Percentiles rank a stretch among this genome's conserved stretches.
phyloP scores from a whole-genome alignment of 768 basidiomycete genomes.

The Agaricus bisporus region DNA sequence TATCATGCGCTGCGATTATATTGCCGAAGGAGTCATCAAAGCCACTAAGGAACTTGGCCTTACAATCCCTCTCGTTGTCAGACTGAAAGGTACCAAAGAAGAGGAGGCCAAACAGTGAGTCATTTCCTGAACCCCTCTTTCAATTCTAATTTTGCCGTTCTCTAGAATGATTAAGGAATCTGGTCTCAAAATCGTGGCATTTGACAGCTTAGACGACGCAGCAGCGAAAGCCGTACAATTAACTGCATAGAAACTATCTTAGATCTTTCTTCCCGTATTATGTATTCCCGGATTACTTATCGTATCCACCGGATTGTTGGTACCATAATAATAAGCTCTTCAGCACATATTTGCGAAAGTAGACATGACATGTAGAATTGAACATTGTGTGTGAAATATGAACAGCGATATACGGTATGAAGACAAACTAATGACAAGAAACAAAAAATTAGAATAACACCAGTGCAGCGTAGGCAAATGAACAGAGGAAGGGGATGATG shows the following conservation, averaged over 20 bases:
- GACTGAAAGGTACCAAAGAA: slow-evolving; percentile 97
- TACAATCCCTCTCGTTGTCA: slow-evolving; percentile 83
- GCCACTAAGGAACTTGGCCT: slow-evolving; percentile 89
- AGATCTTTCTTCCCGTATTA: slow-evolving; percentile 11
- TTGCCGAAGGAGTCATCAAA: slow-evolving; percentile 97
- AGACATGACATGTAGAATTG: background rate
- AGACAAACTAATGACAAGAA: slow-evolving; percentile 27
- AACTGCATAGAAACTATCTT: slow-evolving; percentile 43
- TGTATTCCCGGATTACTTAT: background rate
- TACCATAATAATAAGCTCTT: slow-evolving; percentile 14
- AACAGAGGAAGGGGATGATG: background rate
- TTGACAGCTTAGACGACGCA: slow-evolving; percentile 90
- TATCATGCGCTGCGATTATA: slow-evolving; percentile 99
- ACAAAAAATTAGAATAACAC: slow-evolving; percentile 8
- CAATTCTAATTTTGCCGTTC: slow-evolving; percentile 7
- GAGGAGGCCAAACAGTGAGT: slow-evolving; percentile 89
- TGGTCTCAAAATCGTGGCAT: slow-evolving; percentile 88
- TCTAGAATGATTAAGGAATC: slow-evolving; percentile 87
- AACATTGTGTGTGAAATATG: slow-evolving; percentile 18
- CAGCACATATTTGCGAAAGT: background rate
- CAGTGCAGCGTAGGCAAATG: background rate
- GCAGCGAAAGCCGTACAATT: slow-evolving; percentile 74
- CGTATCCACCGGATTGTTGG: slow-evolving; percentile 3
- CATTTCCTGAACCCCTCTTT: background rate
- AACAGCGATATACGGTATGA: slow-evolving; percentile 29